Percentiles rank a stretch among this genome's conserved stretches.
These are phyloP conservation scores for Cucumis cinereus DNA, from an alignment of 306 rosid genomes.

Conservation along the genomic window DNA sequence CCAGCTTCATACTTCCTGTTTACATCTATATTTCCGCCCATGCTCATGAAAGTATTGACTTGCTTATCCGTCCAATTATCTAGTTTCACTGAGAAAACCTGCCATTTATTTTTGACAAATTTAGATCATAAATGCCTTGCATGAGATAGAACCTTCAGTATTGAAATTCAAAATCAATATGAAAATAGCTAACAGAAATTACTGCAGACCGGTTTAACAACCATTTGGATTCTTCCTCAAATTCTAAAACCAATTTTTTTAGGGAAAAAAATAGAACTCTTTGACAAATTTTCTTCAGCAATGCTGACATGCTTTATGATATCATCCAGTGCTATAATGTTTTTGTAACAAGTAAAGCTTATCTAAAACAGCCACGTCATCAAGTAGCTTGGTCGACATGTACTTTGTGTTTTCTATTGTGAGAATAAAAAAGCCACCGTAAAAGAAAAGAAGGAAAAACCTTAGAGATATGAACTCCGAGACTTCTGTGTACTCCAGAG, in stretches of 20 bases:
- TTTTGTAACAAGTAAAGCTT: not conserved
- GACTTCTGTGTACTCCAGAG: constrained; percentile 89
- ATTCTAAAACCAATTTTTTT: not conserved
- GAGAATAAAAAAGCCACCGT: not conserved
- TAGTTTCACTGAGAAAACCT: constrained; percentile 84
- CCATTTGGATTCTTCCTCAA: not conserved
- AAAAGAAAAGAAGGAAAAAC: constrained; percentile 16
- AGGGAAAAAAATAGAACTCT: no score
- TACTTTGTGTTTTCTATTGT: not conserved
- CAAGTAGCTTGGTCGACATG: constrained; percentile 1
- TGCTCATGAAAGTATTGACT: constrained; percentile 42
- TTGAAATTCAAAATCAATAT: not conserved
- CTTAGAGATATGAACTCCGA: constrained; percentile 93
- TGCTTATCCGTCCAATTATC: constrained; percentile 82
- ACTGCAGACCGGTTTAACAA: not conserved
- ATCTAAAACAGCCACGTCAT: not conserved
- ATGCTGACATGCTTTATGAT: not conserved
- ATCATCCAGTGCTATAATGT: not conserved
- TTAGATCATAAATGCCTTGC: not conserved
- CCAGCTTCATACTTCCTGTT: constrained; percentile 71
- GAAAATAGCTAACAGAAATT: not conserved
- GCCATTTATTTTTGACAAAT: constrained; percentile 1
- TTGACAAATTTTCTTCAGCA: not conserved
- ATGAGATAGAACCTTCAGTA: not conserved
- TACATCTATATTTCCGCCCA: constrained; percentile 59